phyloP scores from a whole-genome alignment of 768 basidiomycete species.

The Tubosaeta sp. region DNA sequence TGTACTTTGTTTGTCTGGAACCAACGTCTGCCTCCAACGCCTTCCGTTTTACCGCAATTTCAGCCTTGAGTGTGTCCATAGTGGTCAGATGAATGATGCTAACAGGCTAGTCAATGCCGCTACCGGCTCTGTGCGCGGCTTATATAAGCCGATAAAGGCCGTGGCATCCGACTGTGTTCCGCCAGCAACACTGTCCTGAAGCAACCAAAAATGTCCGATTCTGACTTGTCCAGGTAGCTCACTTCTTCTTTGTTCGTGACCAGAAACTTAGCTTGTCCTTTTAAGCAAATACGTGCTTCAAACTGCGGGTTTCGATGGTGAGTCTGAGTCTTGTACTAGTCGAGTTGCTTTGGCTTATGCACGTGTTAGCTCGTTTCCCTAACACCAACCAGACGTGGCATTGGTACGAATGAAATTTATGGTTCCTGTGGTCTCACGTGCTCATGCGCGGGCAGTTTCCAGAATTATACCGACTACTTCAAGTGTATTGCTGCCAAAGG shows the following conservation, averaged over 20 bases:
- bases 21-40: constrained; percentile 46
- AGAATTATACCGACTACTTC: constrained; percentile 98
- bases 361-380: constrained; percentile 71
- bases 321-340: constrained; percentile 15
- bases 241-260: neutral
- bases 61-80: constrained; percentile 91
- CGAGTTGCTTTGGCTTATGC: constrained; percentile 4
- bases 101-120: no score
- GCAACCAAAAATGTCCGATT: constrained; percentile 59
- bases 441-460: constrained; percentile 52
- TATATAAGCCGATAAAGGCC: constrained; percentile 35
- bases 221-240: constrained; percentile 50
- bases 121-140: neutral
- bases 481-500: constrained; percentile 96
- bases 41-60: constrained; percentile 87
- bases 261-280: constrained; percentile 12
- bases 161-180: constrained; percentile 24
- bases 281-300: constrained; percentile 82
- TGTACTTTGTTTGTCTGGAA: constrained; percentile 74
- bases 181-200: constrained; percentile 17
- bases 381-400: constrained; percentile 94
- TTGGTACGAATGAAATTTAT: constrained; percentile 58
- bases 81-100: neutral
- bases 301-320: constrained; percentile 93
- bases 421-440: neutral